Evolutionary conservation across 164 flowering plant species (phyloP).

Genomic region (Aristolochia contorta): DNA sequence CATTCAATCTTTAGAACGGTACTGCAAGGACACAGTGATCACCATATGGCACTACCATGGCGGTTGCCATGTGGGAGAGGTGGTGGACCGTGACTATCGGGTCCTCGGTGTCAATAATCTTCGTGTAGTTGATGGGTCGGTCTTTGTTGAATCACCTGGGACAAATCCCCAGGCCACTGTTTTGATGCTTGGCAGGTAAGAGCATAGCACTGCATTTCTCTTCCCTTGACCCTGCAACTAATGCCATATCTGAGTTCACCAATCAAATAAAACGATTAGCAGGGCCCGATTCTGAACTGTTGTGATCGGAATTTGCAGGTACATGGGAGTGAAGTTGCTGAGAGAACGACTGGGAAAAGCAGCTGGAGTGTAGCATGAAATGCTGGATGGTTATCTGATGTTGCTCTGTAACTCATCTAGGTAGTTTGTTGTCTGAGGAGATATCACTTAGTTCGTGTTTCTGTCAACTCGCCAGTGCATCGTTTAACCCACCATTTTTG

Average conservation of each 20-base stretch:
- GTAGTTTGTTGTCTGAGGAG: too few species aligned
- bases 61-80: slow-evolving; percentile 67
- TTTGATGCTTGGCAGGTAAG: slow-evolving; percentile 88
- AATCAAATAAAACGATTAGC: too few species aligned
- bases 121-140: slow-evolving; percentile 64
- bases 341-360: slow-evolving; percentile 56
- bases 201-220: not conserved
- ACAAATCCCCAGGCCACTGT: slow-evolving; percentile 93
- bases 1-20: slow-evolving; percentile 59
- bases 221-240: too few species aligned
- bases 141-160: slow-evolving; percentile 57
- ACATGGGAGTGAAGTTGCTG: slow-evolving; percentile 81
- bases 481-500: not conserved
- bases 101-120: slow-evolving; percentile 59
- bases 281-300: not conserved
- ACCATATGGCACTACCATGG: slow-evolving; percentile 96
- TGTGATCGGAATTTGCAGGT: slow-evolving; percentile 37
- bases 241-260: too few species aligned
- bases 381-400: too few species aligned
- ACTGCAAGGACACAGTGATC: slow-evolving; percentile 76
- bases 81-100: slow-evolving; percentile 35
- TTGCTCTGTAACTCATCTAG: too few species aligned
- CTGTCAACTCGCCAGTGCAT: too few species aligned
- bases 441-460: too few species aligned
- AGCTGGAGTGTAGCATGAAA: slow-evolving; percentile 29